Percentiles rank a stretch among this genome's conserved stretches.
Conservation (phyloP, 306 rosid species). For the Rubus parviflorus region DNA sequence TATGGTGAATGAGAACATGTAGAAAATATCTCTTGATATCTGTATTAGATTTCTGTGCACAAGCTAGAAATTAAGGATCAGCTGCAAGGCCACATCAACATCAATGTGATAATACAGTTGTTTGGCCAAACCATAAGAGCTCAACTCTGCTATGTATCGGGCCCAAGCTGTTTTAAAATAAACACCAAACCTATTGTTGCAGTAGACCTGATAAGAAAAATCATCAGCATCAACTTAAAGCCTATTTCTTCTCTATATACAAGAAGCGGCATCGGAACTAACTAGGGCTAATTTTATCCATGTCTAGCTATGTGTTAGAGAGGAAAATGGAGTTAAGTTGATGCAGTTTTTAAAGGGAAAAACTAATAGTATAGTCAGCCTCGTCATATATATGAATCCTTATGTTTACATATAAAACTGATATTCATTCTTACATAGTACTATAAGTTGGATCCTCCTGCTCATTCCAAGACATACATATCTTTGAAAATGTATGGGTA, state of each 20-base stretch:
- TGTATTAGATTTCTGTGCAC: neutral
- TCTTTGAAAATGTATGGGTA: no score
- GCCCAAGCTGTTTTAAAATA: neutral
- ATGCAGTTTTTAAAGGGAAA: no score
- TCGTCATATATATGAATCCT: no score
- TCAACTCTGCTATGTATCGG: neutral
- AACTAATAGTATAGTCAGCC: no score
- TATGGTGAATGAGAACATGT: conserved; percentile 4
- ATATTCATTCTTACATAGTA: neutral
- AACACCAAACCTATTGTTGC: neutral
- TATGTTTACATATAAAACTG: no score
- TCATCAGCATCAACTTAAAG: neutral
- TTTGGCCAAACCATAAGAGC: neutral
- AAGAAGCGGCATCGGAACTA: neutral
- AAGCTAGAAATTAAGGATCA: neutral
- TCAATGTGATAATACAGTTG: neutral
- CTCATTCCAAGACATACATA: no score
- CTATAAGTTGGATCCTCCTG: no score
- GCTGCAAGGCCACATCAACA: conserved; percentile 6
- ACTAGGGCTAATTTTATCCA: no score
- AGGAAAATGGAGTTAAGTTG: no score
- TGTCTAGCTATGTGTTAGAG: no score
- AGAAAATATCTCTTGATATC: neutral
- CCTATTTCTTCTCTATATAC: neutral
- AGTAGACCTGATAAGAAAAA: neutral